A percentile compares a stretch with the other conserved stretches of the same genome.
These are phyloP conservation scores for Tetratostichococcus sp. DNA, from an alignment of 139 green algal species.

Conservation along the genomic window DNA sequence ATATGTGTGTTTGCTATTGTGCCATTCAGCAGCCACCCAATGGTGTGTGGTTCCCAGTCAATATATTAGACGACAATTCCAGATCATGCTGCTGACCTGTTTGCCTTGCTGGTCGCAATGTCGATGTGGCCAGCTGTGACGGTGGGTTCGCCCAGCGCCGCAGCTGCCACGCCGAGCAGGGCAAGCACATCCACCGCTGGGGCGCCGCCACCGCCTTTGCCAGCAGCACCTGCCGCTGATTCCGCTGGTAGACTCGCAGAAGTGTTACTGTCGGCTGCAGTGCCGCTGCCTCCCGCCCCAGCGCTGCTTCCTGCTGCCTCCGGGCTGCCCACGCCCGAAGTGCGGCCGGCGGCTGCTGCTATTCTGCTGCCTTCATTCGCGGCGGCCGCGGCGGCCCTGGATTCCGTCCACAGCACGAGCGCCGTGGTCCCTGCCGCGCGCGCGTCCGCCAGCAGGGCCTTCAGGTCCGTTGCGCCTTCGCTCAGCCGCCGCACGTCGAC, in stretches of 20 bases:
- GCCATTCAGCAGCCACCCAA: too few species aligned
- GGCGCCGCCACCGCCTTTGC: too few species aligned
- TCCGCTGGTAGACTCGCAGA: not conserved
- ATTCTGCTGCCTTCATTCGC: too few species aligned
- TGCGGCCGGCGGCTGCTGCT: not conserved
- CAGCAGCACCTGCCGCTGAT: too few species aligned
- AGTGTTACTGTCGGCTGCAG: too few species aligned
- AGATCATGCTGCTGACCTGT: conserved; percentile 18
- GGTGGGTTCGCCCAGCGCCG: too few species aligned
- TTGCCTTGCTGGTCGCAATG: conserved; percentile 25
- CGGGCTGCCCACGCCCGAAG: conserved; percentile 5
- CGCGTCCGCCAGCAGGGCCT: conserved; percentile 36
- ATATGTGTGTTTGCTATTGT: too few species aligned
- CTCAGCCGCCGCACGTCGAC: conserved; percentile 18
- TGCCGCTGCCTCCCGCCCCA: not conserved
- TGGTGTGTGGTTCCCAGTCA: too few species aligned
- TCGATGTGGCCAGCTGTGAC: conserved; percentile 5
- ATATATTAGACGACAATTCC: too few species aligned
- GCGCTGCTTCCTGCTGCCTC: conserved; percentile 2
- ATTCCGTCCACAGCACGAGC: conserved; percentile 43
- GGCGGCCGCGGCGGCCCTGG: conserved; percentile 1
- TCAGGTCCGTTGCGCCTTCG: conserved; percentile 48
- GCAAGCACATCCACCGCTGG: conserved; percentile 12
- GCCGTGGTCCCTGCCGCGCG: conserved; percentile 9
- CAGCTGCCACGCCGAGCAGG: too few species aligned